Conservation (phyloP, 139 green algal species). For the Tetradesmus lagerheimii region DNA sequence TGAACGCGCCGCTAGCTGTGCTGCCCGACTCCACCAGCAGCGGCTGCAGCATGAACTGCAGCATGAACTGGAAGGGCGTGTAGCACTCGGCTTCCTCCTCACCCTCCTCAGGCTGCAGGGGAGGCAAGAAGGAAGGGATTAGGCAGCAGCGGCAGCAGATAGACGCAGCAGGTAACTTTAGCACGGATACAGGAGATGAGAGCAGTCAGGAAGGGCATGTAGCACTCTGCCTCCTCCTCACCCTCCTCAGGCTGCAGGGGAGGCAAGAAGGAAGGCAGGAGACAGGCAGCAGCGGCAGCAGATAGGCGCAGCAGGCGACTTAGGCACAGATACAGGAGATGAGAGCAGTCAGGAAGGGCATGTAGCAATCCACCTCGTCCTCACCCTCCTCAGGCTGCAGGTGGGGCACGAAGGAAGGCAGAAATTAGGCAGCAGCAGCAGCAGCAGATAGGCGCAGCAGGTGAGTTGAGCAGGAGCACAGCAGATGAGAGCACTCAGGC, state of each 20-base stretch:
- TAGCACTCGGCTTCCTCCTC: neutral
- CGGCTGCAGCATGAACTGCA: slow-evolving; percentile 76
- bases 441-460: neutral
- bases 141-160: neutral
- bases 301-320: no score
- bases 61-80: slow-evolving; percentile 73
- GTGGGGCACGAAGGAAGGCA: no score
- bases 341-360: no score
- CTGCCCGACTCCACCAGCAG: slow-evolving; percentile 60
- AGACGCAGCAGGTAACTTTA: neutral
- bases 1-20: neutral
- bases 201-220: no score
- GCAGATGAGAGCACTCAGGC: no score
- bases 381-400: neutral
- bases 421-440: neutral
- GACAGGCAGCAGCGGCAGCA: no score
- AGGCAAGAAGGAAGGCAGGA: no score
- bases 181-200: no score
- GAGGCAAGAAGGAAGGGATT: neutral
- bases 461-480: no score
- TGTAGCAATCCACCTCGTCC: neutral
- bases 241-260: no score
- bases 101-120: neutral
- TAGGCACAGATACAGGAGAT: no score
- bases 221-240: no score